Conservation (phyloP, 768 basidiomycete species). For the Tephrocybe sp. region DNA sequence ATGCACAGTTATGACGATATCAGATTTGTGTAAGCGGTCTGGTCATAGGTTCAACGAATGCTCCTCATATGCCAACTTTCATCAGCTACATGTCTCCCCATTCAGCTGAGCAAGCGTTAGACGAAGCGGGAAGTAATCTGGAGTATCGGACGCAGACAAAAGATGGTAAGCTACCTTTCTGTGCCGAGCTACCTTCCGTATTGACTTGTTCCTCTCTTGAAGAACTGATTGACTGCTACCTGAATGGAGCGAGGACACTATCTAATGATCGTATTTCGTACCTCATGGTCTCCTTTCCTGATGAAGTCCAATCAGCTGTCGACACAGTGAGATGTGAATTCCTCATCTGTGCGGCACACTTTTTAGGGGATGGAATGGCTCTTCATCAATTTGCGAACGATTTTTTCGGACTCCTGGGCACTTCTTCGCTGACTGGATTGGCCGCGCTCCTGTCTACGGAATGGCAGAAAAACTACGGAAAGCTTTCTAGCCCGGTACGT, state of each 20-base stretch:
- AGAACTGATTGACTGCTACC: constrained; percentile 67
- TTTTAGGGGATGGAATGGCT: constrained; percentile 86
- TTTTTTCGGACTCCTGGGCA: constrained; percentile 65
- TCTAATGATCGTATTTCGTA: constrained; percentile 66
- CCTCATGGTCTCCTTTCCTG: constrained; percentile 43
- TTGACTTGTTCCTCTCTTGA: background rate
- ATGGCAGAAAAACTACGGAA: constrained; percentile 26
- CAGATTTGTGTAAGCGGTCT: constrained; percentile 58
- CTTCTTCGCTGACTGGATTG: constrained; percentile 29
- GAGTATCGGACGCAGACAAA: constrained; percentile 52
- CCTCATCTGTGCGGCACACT: constrained; percentile 77
- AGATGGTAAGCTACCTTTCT: constrained; percentile 42
- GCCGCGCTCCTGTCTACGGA: constrained; percentile 31
- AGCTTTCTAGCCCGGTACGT: constrained; percentile 20
- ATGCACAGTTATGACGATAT: constrained; percentile 67
- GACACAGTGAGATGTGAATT: constrained; percentile 49
- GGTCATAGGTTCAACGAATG: background rate
- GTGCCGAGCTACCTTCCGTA: background rate
- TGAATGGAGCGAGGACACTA: constrained; percentile 78
- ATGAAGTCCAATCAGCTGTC: constrained; percentile 8
- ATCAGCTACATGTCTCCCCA: constrained; percentile 47
- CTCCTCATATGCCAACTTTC: background rate
- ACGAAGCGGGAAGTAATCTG: constrained; percentile 45
- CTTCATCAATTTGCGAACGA: constrained; percentile 82
- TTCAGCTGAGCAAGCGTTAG: constrained; percentile 43